A percentile compares a stretch with the other conserved stretches of the same genome.
phyloP scores from a whole-genome alignment of 2,329 filamentous ascomycete genomes.

The Helotiales sp. region DNA sequence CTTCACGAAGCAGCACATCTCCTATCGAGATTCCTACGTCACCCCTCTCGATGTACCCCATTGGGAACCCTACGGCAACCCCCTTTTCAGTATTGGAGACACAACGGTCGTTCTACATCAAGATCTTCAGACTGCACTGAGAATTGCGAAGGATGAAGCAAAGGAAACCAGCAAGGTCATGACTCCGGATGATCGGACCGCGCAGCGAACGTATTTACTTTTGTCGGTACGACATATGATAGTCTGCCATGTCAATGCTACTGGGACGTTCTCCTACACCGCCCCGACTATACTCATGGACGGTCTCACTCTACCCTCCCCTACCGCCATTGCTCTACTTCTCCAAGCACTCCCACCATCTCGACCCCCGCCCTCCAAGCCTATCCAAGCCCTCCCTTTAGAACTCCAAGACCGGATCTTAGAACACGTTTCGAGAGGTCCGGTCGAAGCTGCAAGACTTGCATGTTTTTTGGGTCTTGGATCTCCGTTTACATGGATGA shows the following conservation, averaged over 20 bases:
- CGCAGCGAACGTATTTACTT: neutral
- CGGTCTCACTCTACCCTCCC: neutral
- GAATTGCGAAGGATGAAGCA: neutral
- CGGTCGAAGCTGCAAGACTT: neutral
- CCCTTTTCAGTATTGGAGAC: neutral
- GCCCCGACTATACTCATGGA: neutral
- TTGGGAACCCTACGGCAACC: neutral
- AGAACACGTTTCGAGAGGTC: neutral
- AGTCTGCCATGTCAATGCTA: neutral
- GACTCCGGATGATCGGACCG: neutral
- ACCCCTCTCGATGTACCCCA: neutral
- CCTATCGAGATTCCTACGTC: neutral
- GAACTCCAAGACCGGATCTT: neutral
- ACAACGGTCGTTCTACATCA: neutral
- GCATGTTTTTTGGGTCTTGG: neutral
- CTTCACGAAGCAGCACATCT: neutral
- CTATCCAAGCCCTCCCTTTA: neutral
- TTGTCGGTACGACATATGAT: neutral
- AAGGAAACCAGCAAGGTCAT: neutral
- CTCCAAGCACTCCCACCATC: neutral
- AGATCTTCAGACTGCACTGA: neutral
- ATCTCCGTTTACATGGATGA: neutral
- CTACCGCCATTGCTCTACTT: neutral
- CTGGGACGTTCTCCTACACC: neutral
- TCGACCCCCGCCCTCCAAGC: neutral